These are phyloP conservation scores for Alisma plantagoaquatica DNA, from an alignment of 106 monocot species.

Conservation along the genomic window DNA sequence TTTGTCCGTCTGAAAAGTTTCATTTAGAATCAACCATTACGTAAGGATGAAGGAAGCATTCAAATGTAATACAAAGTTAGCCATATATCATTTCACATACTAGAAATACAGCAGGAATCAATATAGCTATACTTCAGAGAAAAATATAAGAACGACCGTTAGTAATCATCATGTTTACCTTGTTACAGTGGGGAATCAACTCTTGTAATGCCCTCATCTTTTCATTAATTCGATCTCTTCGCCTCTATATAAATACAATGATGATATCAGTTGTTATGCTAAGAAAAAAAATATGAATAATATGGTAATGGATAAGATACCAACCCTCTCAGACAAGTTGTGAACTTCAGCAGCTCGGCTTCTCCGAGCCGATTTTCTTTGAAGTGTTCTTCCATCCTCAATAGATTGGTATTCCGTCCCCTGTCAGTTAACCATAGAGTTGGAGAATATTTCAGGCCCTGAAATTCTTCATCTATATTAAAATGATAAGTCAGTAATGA, in stretches of 20 bases:
- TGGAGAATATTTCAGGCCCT: no score
- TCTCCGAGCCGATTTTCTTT: conserved; percentile 38
- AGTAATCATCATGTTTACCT: conserved; percentile 22
- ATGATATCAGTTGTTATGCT: not conserved
- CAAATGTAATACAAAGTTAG: no score
- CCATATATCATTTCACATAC: no score
- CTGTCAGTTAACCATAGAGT: no score
- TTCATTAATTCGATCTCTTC: conserved; percentile 94
- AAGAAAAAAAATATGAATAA: not conserved
- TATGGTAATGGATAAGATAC: not conserved
- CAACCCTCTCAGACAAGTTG: conserved; percentile 90
- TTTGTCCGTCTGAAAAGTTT: conserved; percentile 21
- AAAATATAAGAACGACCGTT: no score
- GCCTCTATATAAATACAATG: conserved; percentile 37
- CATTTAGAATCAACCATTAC: not conserved
- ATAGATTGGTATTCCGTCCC: conserved; percentile 53
- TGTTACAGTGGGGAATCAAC: conserved; percentile 92
- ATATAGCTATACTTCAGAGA: no score
- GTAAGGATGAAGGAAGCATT: no score
- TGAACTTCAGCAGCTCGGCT: conserved; percentile 89
- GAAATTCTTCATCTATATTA: no score
- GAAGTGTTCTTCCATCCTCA: conserved; percentile 23
- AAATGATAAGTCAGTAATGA: no score
- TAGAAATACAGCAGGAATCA: no score
- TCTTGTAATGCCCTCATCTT: conserved; percentile 97